Evolutionary conservation across 163 green algal species (phyloP), one percentile per base, ranked within the genome.

Genomic region (Volvox carteri): DNA sequence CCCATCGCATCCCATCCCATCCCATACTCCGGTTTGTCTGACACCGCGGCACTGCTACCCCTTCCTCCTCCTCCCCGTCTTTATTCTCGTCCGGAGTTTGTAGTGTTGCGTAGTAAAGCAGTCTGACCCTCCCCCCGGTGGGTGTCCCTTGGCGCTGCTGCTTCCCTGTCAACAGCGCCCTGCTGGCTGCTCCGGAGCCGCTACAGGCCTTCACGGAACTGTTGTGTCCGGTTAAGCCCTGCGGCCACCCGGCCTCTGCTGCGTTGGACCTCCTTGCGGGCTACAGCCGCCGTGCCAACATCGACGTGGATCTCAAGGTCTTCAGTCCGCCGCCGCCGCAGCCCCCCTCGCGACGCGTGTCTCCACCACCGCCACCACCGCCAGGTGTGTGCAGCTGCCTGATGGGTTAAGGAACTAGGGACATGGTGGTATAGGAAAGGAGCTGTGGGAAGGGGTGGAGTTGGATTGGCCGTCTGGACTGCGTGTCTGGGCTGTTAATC

Each of bases 311-410:
- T 35, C 35, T 73, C 7, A 73, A 80, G 25, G 28, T 88, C 28
- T 88, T 72, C 50, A 72, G 48, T 8, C 81, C 81, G 81, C 81
- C 81, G 65, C 81, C 81, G 33, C 81, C 81, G 23, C 23, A 54
- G 67, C 48, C 67, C 4, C 46, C 65, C 25, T 74, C 50, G 21
- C 33, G 65, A 21, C 81, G 81, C 37, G 65, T 58, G 33, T 60
- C 35, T 33, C 81, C 81, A 28, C 81, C 81, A 25, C 81, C 81
- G 2, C 81, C 81, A 23, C 67, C 81, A 1, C 81, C 81, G 46
- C 81, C 81, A 30, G 58, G 78, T 86, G 41, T 42, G 74, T 44
- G 41, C 37, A n/a, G n/a, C n/a, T n/a, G n/a, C n/a, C n/a, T n/a
- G n/a, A n/a, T n/a, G n/a, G n/a, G n/a, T n/a, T n/a, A n/a, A n/a